Evolutionary conservation across 106 monocot genomes (phyloP).

Genomic region (Dioscorea dumetorum): DNA sequence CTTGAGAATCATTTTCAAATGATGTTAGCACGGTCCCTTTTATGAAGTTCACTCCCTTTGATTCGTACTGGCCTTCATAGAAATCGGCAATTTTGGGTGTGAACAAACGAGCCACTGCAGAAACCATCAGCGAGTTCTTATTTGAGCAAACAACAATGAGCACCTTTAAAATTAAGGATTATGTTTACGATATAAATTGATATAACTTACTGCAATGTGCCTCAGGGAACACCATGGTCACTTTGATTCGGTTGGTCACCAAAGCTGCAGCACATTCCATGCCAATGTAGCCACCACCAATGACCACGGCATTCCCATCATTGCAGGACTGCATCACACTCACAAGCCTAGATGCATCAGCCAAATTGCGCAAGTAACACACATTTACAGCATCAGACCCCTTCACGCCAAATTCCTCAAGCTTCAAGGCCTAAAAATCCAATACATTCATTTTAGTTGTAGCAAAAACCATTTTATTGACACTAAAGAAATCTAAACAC

Average conservation of each 20-base stretch:
- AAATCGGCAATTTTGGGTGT: conserved; percentile 92
- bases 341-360: conserved; percentile 81
- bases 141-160: not conserved
- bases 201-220: conserved; percentile 78
- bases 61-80: conserved; percentile 75
- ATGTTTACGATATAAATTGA: not conserved
- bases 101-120: conserved; percentile 85
- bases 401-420: conserved; percentile 87
- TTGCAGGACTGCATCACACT: conserved; percentile 52
- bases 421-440: conserved; percentile 68
- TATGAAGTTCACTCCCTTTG: conserved; percentile 83
- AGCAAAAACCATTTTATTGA: not conserved
- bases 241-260: conserved; percentile 73
- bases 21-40: conserved; percentile 92
- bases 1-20: conserved; percentile 63
- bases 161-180: not conserved
- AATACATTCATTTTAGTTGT: conserved; percentile 2
- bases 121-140: not conserved
- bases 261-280: conserved; percentile 99
- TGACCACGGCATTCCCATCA: conserved; percentile 81
- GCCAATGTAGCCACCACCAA: conserved; percentile 97
- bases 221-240: conserved; percentile 97
- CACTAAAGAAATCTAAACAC: not conserved
- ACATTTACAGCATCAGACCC: conserved; percentile 87
- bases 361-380: conserved; percentile 82